These are phyloP conservation scores for Solanum hybrid DNA, from an alignment of 305 asterid species.

Conservation along the genomic window DNA sequence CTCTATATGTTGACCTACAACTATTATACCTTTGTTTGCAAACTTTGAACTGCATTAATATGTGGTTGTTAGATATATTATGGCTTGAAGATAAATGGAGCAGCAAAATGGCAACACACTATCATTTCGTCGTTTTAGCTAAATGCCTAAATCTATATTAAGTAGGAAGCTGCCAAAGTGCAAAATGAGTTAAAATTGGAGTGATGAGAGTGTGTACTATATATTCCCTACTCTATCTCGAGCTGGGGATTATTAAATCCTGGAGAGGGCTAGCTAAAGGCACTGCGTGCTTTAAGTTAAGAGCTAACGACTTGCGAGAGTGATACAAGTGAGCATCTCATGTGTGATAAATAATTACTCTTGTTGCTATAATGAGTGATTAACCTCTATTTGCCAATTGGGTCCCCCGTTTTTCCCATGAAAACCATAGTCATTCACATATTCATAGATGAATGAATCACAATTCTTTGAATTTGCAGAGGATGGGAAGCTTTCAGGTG, in stretches of 20 bases:
- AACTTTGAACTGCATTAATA: background rate
- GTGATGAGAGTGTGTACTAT: background rate
- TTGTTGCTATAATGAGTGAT: background rate
- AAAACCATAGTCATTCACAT: background rate
- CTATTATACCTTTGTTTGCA: background rate
- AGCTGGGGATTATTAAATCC: background rate
- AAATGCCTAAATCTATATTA: background rate
- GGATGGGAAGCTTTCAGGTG: slow-evolving; percentile 38
- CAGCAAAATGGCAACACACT: background rate
- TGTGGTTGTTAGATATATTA: background rate
- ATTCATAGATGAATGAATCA: slow-evolving; percentile 1
- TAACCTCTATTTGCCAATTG: background rate
- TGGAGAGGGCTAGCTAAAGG: background rate
- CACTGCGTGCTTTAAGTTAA: background rate
- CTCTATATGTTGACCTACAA: background rate
- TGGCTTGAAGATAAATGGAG: background rate
- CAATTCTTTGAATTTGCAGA: slow-evolving; percentile 27
- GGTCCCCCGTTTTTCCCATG: background rate
- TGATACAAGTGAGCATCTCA: background rate
- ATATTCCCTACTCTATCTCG: background rate
- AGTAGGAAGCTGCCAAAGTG: background rate
- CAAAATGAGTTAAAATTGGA: background rate
- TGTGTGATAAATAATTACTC: background rate
- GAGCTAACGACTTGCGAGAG: background rate
- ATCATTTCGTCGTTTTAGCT: background rate